Evolutionary conservation across 2,329 filamentous ascomycete species (phyloP).

Genomic region (Ophiostoma piceae): DNA sequence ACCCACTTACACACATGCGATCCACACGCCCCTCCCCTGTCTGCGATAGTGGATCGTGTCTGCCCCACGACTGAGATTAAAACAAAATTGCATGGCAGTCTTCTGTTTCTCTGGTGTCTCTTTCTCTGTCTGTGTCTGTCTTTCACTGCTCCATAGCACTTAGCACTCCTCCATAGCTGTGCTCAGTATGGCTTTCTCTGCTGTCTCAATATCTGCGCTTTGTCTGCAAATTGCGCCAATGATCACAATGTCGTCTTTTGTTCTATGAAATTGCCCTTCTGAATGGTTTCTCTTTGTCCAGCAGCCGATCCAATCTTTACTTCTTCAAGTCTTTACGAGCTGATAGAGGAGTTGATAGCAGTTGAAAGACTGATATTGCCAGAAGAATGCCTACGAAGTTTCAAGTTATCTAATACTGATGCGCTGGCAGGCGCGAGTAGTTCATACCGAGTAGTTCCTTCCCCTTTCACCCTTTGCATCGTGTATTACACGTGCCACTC

Average conservation of each 20-base stretch:
- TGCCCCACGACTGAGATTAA: constrained; percentile 28
- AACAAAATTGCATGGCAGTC: constrained; percentile 26
- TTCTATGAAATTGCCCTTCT: neutral
- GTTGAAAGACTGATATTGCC: too few species aligned
- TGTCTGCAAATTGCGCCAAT: constrained; percentile 6
- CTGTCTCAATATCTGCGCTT: neutral
- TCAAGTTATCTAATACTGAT: neutral
- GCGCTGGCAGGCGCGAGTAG: neutral
- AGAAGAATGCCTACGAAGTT: too few species aligned
- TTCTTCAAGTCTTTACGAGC: too few species aligned
- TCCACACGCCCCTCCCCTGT: constrained; percentile 10
- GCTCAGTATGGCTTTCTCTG: neutral
- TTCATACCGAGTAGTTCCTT: neutral
- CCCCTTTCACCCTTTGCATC: neutral
- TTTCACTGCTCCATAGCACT: too few species aligned
- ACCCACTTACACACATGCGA: constrained; percentile 8
- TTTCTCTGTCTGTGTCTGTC: too few species aligned
- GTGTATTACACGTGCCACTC: neutral
- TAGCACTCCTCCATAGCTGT: too few species aligned
- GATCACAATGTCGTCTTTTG: constrained; percentile 1
- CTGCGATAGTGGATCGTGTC: constrained; percentile 21
- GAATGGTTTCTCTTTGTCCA: neutral
- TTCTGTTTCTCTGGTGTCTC: neutral
- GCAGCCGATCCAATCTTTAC: neutral
- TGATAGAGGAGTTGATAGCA: too few species aligned